Base-by-base conservation (phyloP, 2,329 filamentous ascomycete species). In the Samsoniella hepiali region DNA sequence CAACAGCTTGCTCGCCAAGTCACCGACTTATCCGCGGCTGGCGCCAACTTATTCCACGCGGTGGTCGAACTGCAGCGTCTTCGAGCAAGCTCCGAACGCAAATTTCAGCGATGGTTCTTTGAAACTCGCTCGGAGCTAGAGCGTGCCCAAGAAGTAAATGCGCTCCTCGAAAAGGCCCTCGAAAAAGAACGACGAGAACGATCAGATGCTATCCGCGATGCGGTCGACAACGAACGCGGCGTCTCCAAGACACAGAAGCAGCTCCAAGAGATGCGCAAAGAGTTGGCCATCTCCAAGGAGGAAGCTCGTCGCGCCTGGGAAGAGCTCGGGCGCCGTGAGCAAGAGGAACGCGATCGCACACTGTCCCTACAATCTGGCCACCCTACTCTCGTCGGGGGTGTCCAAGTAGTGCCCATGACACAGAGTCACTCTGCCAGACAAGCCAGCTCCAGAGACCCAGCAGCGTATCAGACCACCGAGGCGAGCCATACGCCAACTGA, bases 81-180 rank as follows among this genome's bases (percentile, higher is more conserved):
- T 32, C 90, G 95, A 50, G 95, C 95, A 44, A 97, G 93, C 63
- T 98, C 94, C 0, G 95, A 99, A 76, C 88, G 95, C 67, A 98
- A 98, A 74, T 99, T 99, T 70, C 95, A 99, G 77, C 86, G 95
- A 58, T 99, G 95, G 95, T 98, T 98, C 77, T 97, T 96, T 69
- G 95, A 99, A 74, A 97, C 93, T 8, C 85, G 93, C 58, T 85
- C 89, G 38, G 93, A 98, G 68, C 87, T 96, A 68, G 95, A 98
- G 78, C 88, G 90, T 34, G 84, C 88, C 57, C 89, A 91, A 68
- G 95, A 98, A 76, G 82, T 90, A 44, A 91, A 92, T 63, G 93
- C 87, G 3, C 86, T 93, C 72, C 78, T 97, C n/a, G 89, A 96
- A 71, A 81, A 83, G 40, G 84, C 88, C 47, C 78, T 97, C n/a